Percentiles rank a stretch among this genome's conserved stretches.
These are phyloP conservation scores for Royoungia palumana DNA, from an alignment of 768 basidiomycete species.

Conservation along the genomic window DNA sequence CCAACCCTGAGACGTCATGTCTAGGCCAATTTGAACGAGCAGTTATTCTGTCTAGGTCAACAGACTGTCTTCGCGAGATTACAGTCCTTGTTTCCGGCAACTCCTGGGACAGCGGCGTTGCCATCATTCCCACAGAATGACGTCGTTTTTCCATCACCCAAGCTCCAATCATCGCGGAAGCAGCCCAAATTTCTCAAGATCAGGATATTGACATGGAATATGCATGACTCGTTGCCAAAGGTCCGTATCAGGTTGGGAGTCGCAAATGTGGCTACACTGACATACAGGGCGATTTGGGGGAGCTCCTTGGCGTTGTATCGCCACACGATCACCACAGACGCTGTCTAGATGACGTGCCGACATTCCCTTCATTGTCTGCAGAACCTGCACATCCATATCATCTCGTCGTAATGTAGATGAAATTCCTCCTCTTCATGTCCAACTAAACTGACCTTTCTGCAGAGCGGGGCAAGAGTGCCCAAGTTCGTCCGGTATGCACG, in stretches of 20 bases:
- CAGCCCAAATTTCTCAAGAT: conserved; percentile 55
- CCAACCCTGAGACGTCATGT: conserved; percentile 4
- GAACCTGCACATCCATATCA: conserved; percentile 70
- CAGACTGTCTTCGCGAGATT: conserved; percentile 47
- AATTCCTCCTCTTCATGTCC: conserved; percentile 1
- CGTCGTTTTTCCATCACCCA: conserved; percentile 21
- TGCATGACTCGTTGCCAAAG: conserved; percentile 81
- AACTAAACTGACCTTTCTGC: conserved; percentile 24
- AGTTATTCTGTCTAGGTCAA: conserved; percentile 25
- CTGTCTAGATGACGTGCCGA: conserved; percentile 21
- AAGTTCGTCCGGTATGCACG: conserved; percentile 57
- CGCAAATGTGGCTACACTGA: conserved; percentile 3
- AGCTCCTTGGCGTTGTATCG: conserved; percentile 63
- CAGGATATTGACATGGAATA: conserved; percentile 76
- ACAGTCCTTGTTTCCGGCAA: conserved; percentile 48
- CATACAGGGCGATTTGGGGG: conserved; percentile 64
- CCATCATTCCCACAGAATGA: conserved; percentile 20
- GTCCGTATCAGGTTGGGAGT: conserved; percentile 30
- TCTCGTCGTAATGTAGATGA: conserved; percentile 68
- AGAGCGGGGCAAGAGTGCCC: conserved; percentile 79
- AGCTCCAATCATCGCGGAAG: conserved; percentile 22
- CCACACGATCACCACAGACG: conserved; percentile 32
- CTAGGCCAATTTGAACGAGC: conserved; percentile 3
- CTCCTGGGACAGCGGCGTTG: conserved; percentile 24
- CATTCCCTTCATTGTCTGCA: conserved; percentile 46